Base-by-base conservation (phyloP, 306 rosid species). In the Betula pendula region DNA sequence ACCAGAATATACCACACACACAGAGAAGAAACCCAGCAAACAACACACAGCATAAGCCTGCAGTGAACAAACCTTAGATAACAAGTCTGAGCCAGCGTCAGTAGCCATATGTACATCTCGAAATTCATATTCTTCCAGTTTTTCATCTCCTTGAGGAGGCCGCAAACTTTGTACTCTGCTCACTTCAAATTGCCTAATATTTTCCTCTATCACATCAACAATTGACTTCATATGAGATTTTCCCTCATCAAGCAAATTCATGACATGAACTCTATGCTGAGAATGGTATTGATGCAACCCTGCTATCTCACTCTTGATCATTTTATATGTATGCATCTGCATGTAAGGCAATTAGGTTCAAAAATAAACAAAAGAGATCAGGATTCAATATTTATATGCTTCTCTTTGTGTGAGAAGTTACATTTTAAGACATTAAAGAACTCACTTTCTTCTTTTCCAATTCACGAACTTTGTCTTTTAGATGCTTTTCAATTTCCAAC, bases 401-500 rank as follows among this genome's bases (percentile, higher is more conserved):
- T n/a, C 22, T 17, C 11, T 66, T 9, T n/a, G 3, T 0, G 2
- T 2, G 22, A 65, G 16, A n/a, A 65, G 22, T 65, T 65, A 22
- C 47, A 72, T 25, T 66, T 16, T 72, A 16, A 68, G 67, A 73
- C 29, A 49, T 53, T 75, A 52, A 76, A 70, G 71, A 50, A 91
- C 97, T 89, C 84, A 92, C 99, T 42, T 66, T 88, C 79, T 92
- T 95, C 88, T 85, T 86, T 77, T 90, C 96, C 72, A 90, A 86
- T 67, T 86, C 84, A 62, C 75, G 76, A 81, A 92, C 89, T 81
- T 81, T 89, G 88, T 76, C 81, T 91, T 90, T 92, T 83, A 90
- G 83, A 84, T 95, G 99, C 77, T 89, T 95, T 87, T 95, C 99
- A 45, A 95, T 95, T 79, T 95, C 97, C 96, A 95, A 78, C 75